Conservation (phyloP, 2,329 filamentous ascomycete species). For the Sporothrix humicola region DNA sequence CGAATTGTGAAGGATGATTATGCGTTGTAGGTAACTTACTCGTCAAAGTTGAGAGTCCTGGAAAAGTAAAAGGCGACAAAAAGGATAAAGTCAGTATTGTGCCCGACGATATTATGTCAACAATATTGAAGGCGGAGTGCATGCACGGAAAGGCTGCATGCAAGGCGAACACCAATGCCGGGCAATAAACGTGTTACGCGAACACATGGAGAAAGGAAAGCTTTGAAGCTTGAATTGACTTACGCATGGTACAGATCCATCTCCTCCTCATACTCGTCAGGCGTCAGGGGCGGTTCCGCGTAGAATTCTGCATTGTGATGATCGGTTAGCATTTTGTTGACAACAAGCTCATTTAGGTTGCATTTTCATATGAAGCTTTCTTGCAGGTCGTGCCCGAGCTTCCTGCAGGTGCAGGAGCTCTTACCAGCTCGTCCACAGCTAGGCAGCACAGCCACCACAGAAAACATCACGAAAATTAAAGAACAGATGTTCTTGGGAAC, state of each 20-base stretch:
- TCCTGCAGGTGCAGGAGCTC: not conserved
- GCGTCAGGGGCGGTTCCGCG: conserved; percentile 78
- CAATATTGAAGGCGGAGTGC: not conserved
- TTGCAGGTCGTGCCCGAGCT: not conserved
- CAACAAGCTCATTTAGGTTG: not conserved
- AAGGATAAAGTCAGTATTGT: not conserved
- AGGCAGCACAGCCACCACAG: conserved; percentile 15
- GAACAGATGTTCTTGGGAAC: not conserved
- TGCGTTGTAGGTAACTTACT: conserved; percentile 50
- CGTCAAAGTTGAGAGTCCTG: conserved; percentile 33
- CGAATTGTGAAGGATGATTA: not conserved
- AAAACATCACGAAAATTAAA: not conserved
- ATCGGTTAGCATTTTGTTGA: not conserved
- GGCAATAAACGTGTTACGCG: not conserved
- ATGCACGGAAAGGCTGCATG: conserved; percentile 7
- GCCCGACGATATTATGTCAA: conserved; percentile 11
- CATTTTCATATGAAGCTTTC: not conserved
- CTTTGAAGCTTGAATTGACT: conserved; percentile 42
- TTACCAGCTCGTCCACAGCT: not conserved
- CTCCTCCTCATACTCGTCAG: conserved; percentile 70
- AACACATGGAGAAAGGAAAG: not conserved
- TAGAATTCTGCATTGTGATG: conserved; percentile 63
- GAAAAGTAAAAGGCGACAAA: not conserved
- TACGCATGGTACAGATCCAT: conserved; percentile 69
- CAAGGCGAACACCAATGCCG: conserved; percentile 8